phyloP scores from a whole-genome alignment of 202 grass and related monocot species.

The Schoenoplectus tabernaemontani region DNA sequence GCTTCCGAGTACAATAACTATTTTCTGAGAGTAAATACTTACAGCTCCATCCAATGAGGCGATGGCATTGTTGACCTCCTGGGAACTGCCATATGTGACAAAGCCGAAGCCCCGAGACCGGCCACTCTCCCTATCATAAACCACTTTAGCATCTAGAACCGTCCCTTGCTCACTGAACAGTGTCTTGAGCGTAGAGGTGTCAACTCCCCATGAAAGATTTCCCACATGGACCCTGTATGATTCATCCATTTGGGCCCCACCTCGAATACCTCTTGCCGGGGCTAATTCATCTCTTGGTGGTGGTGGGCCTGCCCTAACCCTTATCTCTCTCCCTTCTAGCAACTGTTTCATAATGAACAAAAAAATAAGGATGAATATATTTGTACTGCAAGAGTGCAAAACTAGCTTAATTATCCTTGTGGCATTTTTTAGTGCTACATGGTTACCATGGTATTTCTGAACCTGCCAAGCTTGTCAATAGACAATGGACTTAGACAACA shows the following conservation, averaged over 20 bases:
- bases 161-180: conserved; percentile 80
- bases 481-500: neutral
- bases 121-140: conserved; percentile 80
- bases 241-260: conserved; percentile 9
- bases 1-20: neutral
- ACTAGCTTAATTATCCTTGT: neutral
- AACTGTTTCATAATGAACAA: conserved; percentile 30
- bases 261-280: conserved; percentile 39
- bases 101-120: conserved; percentile 94
- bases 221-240: conserved; percentile 63
- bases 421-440: neutral
- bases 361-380: neutral
- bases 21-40: conserved; percentile 24
- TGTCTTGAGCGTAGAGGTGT: conserved; percentile 69
- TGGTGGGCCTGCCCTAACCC: conserved; percentile 73
- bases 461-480: neutral
- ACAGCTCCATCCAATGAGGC: conserved; percentile 68
- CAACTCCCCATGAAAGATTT: conserved; percentile 82
- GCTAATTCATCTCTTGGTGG: conserved; percentile 46
- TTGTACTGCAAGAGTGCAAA: neutral
- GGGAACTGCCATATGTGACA: conserved; percentile 51
- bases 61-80: conserved; percentile 69
- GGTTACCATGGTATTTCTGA: neutral
- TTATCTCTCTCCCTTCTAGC: conserved; percentile 69
- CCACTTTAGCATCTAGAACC: conserved; percentile 70